These are phyloP conservation scores for Psophocarpus tetragonolobus DNA, from an alignment of 306 rosid genomes.

Conservation along the genomic window DNA sequence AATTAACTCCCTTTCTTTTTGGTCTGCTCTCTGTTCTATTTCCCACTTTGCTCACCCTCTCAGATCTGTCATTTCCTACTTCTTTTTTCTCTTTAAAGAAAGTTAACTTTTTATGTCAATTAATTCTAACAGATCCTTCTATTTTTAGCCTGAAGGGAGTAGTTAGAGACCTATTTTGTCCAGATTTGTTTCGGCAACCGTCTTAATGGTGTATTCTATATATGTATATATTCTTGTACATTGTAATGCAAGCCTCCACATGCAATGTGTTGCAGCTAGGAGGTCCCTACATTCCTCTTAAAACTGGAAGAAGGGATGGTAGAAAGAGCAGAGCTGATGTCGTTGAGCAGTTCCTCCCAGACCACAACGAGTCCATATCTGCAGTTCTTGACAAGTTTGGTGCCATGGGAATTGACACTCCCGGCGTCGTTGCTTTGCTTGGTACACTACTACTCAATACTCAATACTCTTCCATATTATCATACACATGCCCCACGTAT, in stretches of 20 bases:
- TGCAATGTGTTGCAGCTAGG: constrained; percentile 62
- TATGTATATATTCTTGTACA: neutral
- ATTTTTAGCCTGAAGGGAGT: neutral
- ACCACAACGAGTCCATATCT: constrained; percentile 95
- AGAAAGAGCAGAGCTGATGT: constrained; percentile 90
- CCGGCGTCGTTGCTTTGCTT: constrained; percentile 87
- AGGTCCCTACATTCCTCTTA: constrained; percentile 81
- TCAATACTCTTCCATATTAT: neutral
- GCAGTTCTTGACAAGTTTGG: constrained; percentile 84
- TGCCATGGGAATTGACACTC: constrained; percentile 82
- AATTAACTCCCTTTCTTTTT: neutral
- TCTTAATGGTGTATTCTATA: neutral
- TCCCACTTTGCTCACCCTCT: neutral
- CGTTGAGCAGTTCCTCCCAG: constrained; percentile 84
- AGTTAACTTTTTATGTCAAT: neutral
- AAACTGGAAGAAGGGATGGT: constrained; percentile 98
- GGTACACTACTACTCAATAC: constrained; percentile 55
- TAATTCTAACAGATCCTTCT: neutral
- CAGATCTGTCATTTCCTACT: neutral
- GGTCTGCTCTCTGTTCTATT: neutral
- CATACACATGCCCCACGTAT: neutral
- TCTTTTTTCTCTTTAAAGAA: neutral
- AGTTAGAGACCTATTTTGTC: neutral
- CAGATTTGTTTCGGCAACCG: constrained; percentile 16
- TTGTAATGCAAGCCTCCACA: neutral